Conservation (phyloP, 495 filamentous ascomycete species). For the Antarctomyces pellizariae region DNA sequence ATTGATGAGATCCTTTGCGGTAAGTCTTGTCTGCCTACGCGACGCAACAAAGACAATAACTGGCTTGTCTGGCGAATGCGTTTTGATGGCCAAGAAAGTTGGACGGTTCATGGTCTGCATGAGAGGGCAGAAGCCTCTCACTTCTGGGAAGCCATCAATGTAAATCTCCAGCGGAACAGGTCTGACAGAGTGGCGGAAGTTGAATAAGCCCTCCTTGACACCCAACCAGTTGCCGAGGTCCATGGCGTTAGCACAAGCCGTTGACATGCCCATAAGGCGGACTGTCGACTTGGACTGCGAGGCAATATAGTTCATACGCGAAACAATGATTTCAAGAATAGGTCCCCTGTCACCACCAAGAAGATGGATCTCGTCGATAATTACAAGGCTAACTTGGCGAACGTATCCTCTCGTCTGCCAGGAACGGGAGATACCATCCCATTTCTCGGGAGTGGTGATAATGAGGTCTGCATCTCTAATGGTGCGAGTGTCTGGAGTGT, state of each 20-base stretch:
- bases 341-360: constrained; percentile 88
- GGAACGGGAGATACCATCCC: constrained; percentile 95
- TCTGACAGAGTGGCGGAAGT: constrained; percentile 94
- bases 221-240: constrained; percentile 94
- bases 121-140: constrained; percentile 83
- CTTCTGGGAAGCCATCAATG: constrained; percentile 92
- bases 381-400: constrained; percentile 80
- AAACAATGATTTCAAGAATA: constrained; percentile 97
- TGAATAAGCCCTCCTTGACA: constrained; percentile 91
- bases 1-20: constrained; percentile 88
- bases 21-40: constrained; percentile 79
- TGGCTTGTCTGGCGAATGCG: constrained; percentile 83
- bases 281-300: constrained; percentile 75
- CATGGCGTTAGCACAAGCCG: constrained; percentile 84
- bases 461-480: constrained; percentile 95
- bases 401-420: constrained; percentile 97
- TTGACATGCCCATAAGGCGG: constrained; percentile 89
- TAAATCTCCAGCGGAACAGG: constrained; percentile 88
- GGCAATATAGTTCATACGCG: constrained; percentile 98
- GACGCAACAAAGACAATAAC: constrained; percentile 98
- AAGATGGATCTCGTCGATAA: constrained; percentile 97
- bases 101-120: constrained; percentile 99
- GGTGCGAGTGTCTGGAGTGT: constrained; percentile 86
- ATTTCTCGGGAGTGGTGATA: constrained; percentile 96
- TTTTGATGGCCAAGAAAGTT: constrained; percentile 89